A percentile compares a stretch with the other conserved stretches of the same genome.
Evolutionary conservation across 2,329 filamentous ascomycete species (phyloP).

Genomic region (Ophiocordyceps camponoti-leonardi): DNA sequence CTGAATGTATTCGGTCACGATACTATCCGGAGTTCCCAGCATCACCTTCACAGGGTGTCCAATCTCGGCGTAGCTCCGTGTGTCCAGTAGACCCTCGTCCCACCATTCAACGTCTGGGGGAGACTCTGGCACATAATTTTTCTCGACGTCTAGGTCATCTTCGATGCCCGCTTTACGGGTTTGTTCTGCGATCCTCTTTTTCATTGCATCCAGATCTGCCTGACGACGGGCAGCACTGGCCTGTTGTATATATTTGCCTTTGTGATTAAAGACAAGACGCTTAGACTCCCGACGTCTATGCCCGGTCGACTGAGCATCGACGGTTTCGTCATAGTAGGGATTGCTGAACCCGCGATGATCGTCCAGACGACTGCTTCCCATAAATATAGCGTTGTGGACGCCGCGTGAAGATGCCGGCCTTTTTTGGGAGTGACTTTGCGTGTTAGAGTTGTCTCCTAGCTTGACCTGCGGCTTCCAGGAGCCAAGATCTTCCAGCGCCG

Average conservation of each 20-base stretch:
- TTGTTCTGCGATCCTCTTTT: constrained; percentile 76
- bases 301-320: constrained; percentile 39
- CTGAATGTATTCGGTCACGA: constrained; percentile 82
- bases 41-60: constrained; percentile 50
- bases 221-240: constrained; percentile 78
- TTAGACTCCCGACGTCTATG: constrained; percentile 51
- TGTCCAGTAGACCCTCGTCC: constrained; percentile 76
- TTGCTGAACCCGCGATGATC: constrained; percentile 26
- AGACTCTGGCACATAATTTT: constrained; percentile 66
- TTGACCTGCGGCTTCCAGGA: constrained; percentile 26
- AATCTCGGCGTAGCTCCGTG: constrained; percentile 56
- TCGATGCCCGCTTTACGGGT: constrained; percentile 85
- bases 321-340: constrained; percentile 64
- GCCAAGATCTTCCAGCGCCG: constrained; percentile 46
- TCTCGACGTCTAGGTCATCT: constrained; percentile 76
- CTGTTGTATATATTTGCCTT: constrained; percentile 94
- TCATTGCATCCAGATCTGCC: constrained; percentile 82
- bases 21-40: constrained; percentile 60
- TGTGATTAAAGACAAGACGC: constrained; percentile 77
- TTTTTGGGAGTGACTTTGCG: constrained; percentile 5
- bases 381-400: constrained; percentile 4
- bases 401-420: constrained; percentile 4
- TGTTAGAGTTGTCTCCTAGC: constrained; percentile 12
- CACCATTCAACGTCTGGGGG: constrained; percentile 94
- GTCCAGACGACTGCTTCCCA: constrained; percentile 3